phyloP scores from a whole-genome alignment of 2,329 filamentous ascomycete genomes.

The Colletotrichum godetiae region DNA sequence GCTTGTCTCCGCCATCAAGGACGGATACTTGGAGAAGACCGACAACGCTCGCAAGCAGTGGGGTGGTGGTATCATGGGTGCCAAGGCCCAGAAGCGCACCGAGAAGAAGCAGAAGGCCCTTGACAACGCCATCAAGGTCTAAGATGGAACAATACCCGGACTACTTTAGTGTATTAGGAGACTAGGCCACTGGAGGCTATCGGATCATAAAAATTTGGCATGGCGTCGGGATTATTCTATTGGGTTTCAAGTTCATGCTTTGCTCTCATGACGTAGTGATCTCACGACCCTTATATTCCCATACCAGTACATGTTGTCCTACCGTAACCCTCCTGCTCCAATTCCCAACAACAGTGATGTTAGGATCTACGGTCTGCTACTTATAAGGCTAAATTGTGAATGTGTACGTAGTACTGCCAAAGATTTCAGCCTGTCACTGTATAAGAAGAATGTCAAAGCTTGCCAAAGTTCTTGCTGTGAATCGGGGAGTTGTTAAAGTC shows the following conservation, averaged over 20 bases:
- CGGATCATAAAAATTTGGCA: constrained; percentile 35
- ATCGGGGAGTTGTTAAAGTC: too few relatives aligned
- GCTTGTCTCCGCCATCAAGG: constrained; percentile 96
- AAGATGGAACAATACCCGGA: constrained; percentile 58
- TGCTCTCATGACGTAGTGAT: neutral
- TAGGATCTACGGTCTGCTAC: neutral
- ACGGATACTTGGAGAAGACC: constrained; percentile 96
- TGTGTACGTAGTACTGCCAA: neutral
- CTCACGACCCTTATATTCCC: neutral
- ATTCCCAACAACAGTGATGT: neutral
- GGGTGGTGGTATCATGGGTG: constrained; percentile 99
- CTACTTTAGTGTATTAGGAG: constrained; percentile 32
- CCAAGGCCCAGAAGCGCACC: constrained; percentile 85
- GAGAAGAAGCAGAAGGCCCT: constrained; percentile 94
- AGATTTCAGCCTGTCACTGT: neutral
- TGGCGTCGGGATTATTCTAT: constrained; percentile 35
- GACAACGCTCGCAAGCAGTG: constrained; percentile 92
- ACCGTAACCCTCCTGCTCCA: neutral
- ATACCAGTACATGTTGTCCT: neutral
- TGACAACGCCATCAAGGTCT: constrained; percentile 98
- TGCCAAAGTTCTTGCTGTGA: too few relatives aligned
- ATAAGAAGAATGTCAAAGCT: neutral
- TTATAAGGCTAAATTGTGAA: neutral
- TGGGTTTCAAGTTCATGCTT: constrained; percentile 27
- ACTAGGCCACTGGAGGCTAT: constrained; percentile 35